Evolutionary conservation across 331 rosid genomes (phyloP).

Genomic region (Acacia pycnantha): DNA sequence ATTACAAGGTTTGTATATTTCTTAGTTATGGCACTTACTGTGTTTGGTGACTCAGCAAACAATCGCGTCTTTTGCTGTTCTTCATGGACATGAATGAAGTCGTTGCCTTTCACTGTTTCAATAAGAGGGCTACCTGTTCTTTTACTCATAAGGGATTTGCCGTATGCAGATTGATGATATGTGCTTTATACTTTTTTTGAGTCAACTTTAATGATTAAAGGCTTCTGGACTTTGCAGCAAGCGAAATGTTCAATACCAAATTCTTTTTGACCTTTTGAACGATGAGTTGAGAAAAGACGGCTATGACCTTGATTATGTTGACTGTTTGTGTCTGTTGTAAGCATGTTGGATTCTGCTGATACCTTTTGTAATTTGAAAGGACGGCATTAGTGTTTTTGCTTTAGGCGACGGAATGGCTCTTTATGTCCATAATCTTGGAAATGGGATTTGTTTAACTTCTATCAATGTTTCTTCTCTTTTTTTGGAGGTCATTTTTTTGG

Average conservation of each 20-base stretch:
- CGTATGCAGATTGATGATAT: neutral
- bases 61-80: neutral
- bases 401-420: slow-evolving; percentile 2
- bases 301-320: slow-evolving; percentile 28
- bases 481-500: neutral
- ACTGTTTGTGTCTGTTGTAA: neutral
- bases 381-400: neutral
- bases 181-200: slow-evolving; percentile 6
- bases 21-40: neutral
- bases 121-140: neutral
- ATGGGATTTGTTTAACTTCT: slow-evolving; percentile 18
- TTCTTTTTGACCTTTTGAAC: slow-evolving; percentile 3
- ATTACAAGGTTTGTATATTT: slow-evolving; percentile 62
- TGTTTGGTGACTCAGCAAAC: neutral
- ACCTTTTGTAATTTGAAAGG: neutral
- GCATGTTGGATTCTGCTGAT: neutral
- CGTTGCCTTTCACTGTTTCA: neutral
- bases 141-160: neutral
- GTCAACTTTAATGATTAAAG: neutral
- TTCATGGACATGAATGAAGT: neutral
- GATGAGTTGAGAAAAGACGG: slow-evolving; percentile 18
- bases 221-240: slow-evolving; percentile 15
- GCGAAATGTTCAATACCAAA: slow-evolving; percentile 4
- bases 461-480: neutral
- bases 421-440: neutral